phyloP scores from a whole-genome alignment of 2,329 filamentous ascomycete species.

The Trichocomaceae sp. region DNA sequence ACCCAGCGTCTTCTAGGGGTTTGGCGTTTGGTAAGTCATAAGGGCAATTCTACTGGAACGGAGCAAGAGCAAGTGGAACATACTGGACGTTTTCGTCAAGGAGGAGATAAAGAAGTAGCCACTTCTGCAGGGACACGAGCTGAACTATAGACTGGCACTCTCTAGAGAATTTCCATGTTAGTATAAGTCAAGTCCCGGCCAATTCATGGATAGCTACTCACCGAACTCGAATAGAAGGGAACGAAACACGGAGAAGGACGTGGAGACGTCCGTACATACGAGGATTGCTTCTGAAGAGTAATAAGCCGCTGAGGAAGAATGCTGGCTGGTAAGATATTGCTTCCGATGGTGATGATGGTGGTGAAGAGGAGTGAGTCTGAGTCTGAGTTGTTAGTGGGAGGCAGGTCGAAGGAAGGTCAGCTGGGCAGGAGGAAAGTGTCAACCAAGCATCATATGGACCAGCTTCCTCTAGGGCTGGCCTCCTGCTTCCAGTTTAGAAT shows the following conservation, averaged over 20 bases:
- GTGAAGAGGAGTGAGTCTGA: background rate
- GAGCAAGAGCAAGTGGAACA: background rate
- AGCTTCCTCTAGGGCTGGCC: background rate
- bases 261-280: conserved; percentile 12
- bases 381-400: background rate
- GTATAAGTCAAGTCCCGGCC: background rate
- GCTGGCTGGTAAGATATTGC: background rate
- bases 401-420: background rate
- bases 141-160: conserved; percentile 3
- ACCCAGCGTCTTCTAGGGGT: conserved; percentile 3
- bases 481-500: background rate
- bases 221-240: conserved; percentile 5
- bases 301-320: background rate
- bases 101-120: conserved; percentile 8
- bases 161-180: background rate
- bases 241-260: conserved; percentile 10
- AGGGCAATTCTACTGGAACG: background rate
- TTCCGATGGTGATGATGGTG: background rate
- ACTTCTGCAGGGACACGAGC: conserved; percentile 11
- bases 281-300: background rate
- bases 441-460: background rate
- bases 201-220: background rate
- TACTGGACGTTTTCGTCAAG: conserved; percentile 9
- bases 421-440: background rate
- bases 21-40: background rate